Evolutionary conservation across 2,329 filamentous ascomycete species (phyloP), one percentile per base, ranked within the genome.

Genomic region (Alternaria conjuncta): DNA sequence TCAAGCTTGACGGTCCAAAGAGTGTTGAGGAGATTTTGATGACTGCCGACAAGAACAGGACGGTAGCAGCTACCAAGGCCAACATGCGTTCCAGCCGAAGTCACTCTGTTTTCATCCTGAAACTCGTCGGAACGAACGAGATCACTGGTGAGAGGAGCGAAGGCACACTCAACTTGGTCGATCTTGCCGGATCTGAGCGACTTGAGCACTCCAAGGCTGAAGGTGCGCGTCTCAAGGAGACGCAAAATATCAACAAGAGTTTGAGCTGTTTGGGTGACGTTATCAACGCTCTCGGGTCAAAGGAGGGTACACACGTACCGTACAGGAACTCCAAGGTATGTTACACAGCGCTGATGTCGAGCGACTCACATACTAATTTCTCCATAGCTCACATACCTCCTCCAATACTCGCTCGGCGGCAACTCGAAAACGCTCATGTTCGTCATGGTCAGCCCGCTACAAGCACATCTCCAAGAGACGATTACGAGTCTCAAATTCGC

Each of bases 371-470:
- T 41, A 59, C 65, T 72, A 72, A 74, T 36, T 36, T 13, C 5
- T 46, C 10, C 4, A 11, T 54, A 91, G 87, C 86, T 99, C 69
- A 99, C 96, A 9, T 97, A 97, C 76, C 86, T 99, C 50, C 86
- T 99, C 41, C 93, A 98, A 87, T 96, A 96, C 77, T 97, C 93
- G 4, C 85, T 99, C 8, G 95, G 96, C 5, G 96, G 96, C 15
- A 97, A 97, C 80, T 96, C 92, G 71, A 97, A 97, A 83, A 99
- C 96, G 1, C 90, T 99, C 73, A 99, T 99, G 96, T 97, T 99
- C 79, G 93, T 98, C 78, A 98, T 98, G 94, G 92, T 97, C 60
- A 96, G 92, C 71, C 96, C 96, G 32, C 84, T 98, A 63, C 92
- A 96, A 82, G 92, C 90, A 6, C 96, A 98, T 82, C 84, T 97